phyloP scores from a whole-genome alignment of 306 rosid genomes.

The Luffa aegyptiaca region DNA sequence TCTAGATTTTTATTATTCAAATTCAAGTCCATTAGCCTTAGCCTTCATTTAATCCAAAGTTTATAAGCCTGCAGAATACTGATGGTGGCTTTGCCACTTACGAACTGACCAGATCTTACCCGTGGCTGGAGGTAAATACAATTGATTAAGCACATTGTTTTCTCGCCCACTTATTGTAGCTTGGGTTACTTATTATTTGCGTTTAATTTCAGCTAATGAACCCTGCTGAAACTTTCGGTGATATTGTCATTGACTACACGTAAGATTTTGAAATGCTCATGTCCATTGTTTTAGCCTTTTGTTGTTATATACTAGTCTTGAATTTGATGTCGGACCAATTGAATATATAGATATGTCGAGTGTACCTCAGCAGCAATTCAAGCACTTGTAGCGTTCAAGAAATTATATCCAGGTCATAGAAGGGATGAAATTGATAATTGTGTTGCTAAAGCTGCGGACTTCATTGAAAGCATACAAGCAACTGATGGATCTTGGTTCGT shows the following conservation, averaged over 20 bases:
- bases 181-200: not conserved
- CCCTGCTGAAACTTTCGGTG: slow-evolving; percentile 34
- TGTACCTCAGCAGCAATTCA: slow-evolving; percentile 33
- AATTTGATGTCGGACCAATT: not conserved
- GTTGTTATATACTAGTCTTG: not conserved
- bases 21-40: not conserved
- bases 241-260: slow-evolving; percentile 31
- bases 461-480: slow-evolving; percentile 28
- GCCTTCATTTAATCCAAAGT: not conserved
- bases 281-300: not conserved
- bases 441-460: slow-evolving; percentile 19
- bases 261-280: slow-evolving; percentile 9
- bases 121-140: slow-evolving; percentile 20
- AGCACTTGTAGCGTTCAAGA: slow-evolving; percentile 17
- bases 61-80: slow-evolving; percentile 16
- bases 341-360: slow-evolving; percentile 24
- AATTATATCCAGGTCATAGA: slow-evolving; percentile 26
- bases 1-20: not conserved
- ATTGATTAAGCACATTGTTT: not conserved
- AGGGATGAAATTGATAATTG: slow-evolving; percentile 16
- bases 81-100: slow-evolving; percentile 27
- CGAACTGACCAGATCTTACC: slow-evolving; percentile 26
- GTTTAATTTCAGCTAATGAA: slow-evolving; percentile 17
- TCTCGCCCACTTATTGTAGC: not conserved
- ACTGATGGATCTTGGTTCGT: slow-evolving; percentile 31